Base-by-base conservation (phyloP, 805 yeast species). In the Ogataea thermomethanolica region DNA sequence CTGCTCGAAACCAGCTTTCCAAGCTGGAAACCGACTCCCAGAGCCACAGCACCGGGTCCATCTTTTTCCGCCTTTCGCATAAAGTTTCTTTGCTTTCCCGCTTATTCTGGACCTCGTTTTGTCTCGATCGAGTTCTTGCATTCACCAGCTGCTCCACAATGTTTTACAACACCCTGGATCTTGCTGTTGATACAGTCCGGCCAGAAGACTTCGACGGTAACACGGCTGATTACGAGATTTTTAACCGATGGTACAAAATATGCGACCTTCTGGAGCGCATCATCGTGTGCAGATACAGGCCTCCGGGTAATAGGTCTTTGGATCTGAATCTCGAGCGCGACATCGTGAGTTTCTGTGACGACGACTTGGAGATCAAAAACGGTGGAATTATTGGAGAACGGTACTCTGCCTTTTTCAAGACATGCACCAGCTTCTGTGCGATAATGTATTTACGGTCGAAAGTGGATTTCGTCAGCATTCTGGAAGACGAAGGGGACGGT, bases 91-190 rank as follows among this genome's bases (percentile, higher is more conserved):
- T 56, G n/a, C 34, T 55, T 13, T 38, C 56, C 3, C 39, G 65
- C 22, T 35, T 61, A 10, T 56, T 58, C 36, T 61, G 65, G 65
- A 49, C 54, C 0, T 48, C 58, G 1, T 58, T 50, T 33, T 58
- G 64, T 32, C 48, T 56, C 29, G 64, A 59, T 38, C 41, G 64
- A n/a, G 44, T 58, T 14, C 45, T 52, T 7, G 43, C 62, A 4
- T 53, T 54, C 6, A 61, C 64, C 2, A 45, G 60, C 30, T 57
- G 58, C 23, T 44, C 56, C 12, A 54, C 60, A 6, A 46, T 59
- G 57, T 47, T 47, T 26, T 56, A 46, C 34, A 56, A 56, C 34
- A 45, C 41, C 3, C 46, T 55, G 10, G 64, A 61, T 41, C 24
- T 57, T 24, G 49, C 51, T 6, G 49, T 59, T 8, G 63, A 55